phyloP scores from a whole-genome alignment of 148 eudicot species.

The Silene uniflora region DNA sequence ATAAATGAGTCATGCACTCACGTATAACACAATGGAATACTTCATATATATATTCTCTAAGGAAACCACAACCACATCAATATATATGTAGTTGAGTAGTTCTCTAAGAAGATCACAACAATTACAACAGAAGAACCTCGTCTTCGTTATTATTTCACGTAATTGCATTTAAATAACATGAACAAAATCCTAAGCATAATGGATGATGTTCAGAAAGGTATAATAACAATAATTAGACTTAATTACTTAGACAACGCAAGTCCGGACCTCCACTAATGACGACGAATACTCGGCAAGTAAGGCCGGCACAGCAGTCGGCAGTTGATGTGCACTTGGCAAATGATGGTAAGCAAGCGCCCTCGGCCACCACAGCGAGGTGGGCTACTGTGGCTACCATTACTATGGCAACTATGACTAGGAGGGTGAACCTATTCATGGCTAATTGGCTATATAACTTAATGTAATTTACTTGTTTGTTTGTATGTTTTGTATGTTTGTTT shows the following conservation, averaged over 20 bases:
- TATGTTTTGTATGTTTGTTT: too few relatives aligned
- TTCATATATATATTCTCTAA: too few relatives aligned
- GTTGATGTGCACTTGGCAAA: constrained; percentile 3
- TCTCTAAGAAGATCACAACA: background rate
- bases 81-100: too few relatives aligned
- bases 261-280: background rate
- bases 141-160: background rate
- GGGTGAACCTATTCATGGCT: background rate
- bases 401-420: background rate
- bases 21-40: too few relatives aligned
- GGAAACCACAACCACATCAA: too few relatives aligned
- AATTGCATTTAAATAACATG: background rate
- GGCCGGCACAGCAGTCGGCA: background rate
- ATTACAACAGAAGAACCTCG: background rate
- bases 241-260: constrained; percentile 2
- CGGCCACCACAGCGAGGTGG: background rate
- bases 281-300: background rate
- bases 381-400: background rate
- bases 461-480: too few relatives aligned
- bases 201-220: background rate
- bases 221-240: background rate
- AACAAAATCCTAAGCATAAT: background rate
- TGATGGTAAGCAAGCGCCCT: background rate
- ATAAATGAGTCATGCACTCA: too few relatives aligned
- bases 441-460: too few relatives aligned